Evolutionary conservation across 495 filamentous ascomycete genomes (phyloP).

Genomic region (Penicillium mononematosum): DNA sequence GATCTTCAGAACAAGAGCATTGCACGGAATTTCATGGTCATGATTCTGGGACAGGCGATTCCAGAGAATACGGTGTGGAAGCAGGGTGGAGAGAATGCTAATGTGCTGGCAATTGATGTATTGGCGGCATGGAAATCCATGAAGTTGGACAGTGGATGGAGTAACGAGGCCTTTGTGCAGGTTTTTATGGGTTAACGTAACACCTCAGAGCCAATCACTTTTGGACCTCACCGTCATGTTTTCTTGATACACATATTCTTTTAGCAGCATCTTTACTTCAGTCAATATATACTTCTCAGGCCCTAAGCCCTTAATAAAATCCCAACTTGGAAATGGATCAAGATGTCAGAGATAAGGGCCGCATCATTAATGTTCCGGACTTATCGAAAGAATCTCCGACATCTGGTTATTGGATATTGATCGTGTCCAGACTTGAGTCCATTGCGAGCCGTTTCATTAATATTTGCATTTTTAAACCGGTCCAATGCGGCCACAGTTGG

Average conservation of each 20-base stretch:
- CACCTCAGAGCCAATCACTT: no score
- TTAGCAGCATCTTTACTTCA: not conserved
- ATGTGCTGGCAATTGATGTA: conserved; percentile 75
- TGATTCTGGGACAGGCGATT: conserved; percentile 67
- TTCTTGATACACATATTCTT: not conserved
- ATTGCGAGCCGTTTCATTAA: conserved; percentile 12
- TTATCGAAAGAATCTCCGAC: conserved; percentile 29
- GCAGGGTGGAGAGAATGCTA: conserved; percentile 41
- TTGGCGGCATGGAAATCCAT: conserved; percentile 76
- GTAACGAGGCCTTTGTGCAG: conserved; percentile 77
- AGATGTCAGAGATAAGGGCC: conserved; percentile 4
- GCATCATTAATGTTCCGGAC: conserved; percentile 28
- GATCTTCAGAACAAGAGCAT: conserved; percentile 58
- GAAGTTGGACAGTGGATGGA: conserved; percentile 70
- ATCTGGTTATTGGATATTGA: conserved; percentile 15
- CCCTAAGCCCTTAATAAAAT: not conserved
- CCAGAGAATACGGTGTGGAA: conserved; percentile 67
- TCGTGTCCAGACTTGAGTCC: conserved; percentile 7
- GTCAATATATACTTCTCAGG: not conserved
- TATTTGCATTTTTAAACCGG: conserved; percentile 9
- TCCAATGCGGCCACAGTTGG: conserved; percentile 33
- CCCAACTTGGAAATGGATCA: not conserved
- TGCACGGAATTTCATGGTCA: conserved; percentile 69
- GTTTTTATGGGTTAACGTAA: conserved; percentile 47
- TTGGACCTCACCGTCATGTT: not conserved